phyloP scores from a whole-genome alignment of 78 protist species.

The Pigoraptor vietnamica region DNA sequence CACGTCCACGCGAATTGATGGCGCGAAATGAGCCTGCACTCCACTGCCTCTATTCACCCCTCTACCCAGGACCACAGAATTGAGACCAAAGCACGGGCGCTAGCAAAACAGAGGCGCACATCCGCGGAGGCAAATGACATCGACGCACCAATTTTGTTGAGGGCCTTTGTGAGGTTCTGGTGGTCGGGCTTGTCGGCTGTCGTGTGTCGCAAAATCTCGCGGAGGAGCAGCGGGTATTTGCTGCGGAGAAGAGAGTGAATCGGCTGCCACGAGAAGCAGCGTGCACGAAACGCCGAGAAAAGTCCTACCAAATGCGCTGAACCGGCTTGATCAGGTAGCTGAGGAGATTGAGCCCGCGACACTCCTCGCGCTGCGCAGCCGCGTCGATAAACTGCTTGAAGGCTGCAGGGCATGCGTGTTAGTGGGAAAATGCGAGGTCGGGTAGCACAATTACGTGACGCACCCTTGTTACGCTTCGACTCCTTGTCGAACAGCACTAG shows the following conservation, averaged over 20 bases:
- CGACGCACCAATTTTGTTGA: background rate
- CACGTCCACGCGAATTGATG: too few relatives aligned
- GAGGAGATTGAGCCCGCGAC: background rate
- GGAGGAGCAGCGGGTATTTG: background rate
- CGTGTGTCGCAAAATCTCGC: background rate
- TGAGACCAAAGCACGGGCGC: too few relatives aligned
- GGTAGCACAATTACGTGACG: background rate
- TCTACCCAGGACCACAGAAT: too few relatives aligned
- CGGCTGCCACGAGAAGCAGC: background rate
- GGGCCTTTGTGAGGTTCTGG: background rate
- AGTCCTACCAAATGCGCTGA: background rate
- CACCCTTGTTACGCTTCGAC: background rate
- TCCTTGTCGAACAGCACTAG: background rate
- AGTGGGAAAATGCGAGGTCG: background rate
- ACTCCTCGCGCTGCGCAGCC: background rate
- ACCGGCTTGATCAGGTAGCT: slow-evolving; percentile 3
- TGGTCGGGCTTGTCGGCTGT: background rate
- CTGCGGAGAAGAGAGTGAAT: background rate
- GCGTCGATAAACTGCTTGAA: background rate
- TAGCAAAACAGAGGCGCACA: too few relatives aligned
- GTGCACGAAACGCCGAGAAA: too few relatives aligned
- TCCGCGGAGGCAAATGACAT: background rate
- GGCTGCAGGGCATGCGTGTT: background rate
- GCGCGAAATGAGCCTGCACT: background rate
- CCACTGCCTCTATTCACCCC: too few relatives aligned